Conservation (phyloP, 148 eudicot species). For the Polygonum aviculare region DNA sequence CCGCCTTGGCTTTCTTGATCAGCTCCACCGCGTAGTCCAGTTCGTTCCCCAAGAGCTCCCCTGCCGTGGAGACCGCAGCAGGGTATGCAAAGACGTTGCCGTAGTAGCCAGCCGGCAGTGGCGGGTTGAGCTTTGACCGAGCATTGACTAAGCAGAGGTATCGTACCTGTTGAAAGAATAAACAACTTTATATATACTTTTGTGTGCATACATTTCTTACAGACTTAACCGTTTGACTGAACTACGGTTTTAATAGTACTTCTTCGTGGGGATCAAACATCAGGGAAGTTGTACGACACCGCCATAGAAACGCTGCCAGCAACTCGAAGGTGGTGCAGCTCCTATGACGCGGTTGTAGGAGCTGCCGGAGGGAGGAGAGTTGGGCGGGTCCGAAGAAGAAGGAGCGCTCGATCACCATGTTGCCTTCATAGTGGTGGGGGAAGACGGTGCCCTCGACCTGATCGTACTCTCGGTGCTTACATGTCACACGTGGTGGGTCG, state of each 20-base stretch:
- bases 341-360: not conserved
- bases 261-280: conserved; percentile 6
- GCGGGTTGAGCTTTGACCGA: not conserved
- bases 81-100: conserved; percentile 16
- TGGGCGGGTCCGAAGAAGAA: conserved; percentile 10
- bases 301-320: conserved; percentile 23
- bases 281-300: conserved; percentile 20
- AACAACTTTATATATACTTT: too few species aligned
- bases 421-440: not conserved
- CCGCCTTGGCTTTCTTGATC: conserved; percentile 16
- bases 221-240: too few species aligned
- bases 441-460: not conserved
- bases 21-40: conserved; percentile 18
- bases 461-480: conserved; percentile 2
- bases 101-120: conserved; percentile 17
- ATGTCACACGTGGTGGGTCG: conserved; percentile 7
- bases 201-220: too few species aligned
- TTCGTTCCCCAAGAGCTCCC: not conserved
- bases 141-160: not conserved
- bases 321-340: conserved; percentile 13
- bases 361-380: not conserved
- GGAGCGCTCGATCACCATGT: not conserved
- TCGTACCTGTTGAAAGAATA: not conserved
- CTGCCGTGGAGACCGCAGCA: conserved; percentile 12
- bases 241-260: not conserved